A percentile compares a stretch with the other conserved stretches of the same genome.
phyloP scores from a whole-genome alignment of 2,329 filamentous ascomycete species.

The Xylariaceae sp. region DNA sequence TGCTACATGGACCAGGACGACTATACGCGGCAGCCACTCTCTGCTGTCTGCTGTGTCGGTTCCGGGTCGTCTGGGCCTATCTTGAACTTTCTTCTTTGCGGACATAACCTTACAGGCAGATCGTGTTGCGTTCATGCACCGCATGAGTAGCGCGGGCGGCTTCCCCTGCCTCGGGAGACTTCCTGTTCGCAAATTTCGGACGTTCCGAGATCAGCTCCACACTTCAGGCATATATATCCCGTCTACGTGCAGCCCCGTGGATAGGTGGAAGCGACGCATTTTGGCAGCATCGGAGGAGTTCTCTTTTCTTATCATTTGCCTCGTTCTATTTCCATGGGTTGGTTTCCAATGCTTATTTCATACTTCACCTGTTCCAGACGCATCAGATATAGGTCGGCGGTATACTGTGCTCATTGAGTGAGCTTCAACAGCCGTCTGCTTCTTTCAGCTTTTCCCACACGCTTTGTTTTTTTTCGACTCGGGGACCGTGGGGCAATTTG shows the following conservation, averaged over 20 bases:
- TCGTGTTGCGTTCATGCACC: too few relatives aligned
- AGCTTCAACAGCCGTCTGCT: slow-evolving; percentile 5
- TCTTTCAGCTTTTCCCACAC: not conserved
- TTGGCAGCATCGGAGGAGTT: slow-evolving; percentile 23
- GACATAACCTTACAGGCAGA: too few relatives aligned
- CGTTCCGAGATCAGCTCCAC: not conserved
- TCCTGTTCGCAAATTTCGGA: too few relatives aligned
- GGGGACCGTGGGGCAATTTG: slow-evolving; percentile 1
- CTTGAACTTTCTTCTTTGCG: too few relatives aligned
- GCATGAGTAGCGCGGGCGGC: too few relatives aligned
- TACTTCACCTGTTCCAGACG: not conserved
- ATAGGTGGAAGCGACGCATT: slow-evolving; percentile 10
- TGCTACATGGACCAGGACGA: too few relatives aligned
- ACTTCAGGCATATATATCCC: slow-evolving; percentile 1
- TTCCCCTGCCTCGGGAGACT: too few relatives aligned
- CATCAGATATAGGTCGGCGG: slow-evolving; percentile 2
- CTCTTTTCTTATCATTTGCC: slow-evolving; percentile 8
- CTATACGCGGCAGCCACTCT: too few relatives aligned
- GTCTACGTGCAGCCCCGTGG: slow-evolving; percentile 4
- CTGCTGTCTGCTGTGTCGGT: too few relatives aligned
- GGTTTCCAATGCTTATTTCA: slow-evolving; percentile 6
- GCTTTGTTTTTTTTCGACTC: not conserved
- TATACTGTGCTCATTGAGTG: slow-evolving; percentile 15
- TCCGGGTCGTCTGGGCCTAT: too few relatives aligned
- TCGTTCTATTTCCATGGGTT: slow-evolving; percentile 6